A percentile compares a stretch with the other conserved stretches of the same genome.
Evolutionary conservation across 2,329 filamentous ascomycete genomes (phyloP).

Genomic region (Rasamsonia emersonii): DNA sequence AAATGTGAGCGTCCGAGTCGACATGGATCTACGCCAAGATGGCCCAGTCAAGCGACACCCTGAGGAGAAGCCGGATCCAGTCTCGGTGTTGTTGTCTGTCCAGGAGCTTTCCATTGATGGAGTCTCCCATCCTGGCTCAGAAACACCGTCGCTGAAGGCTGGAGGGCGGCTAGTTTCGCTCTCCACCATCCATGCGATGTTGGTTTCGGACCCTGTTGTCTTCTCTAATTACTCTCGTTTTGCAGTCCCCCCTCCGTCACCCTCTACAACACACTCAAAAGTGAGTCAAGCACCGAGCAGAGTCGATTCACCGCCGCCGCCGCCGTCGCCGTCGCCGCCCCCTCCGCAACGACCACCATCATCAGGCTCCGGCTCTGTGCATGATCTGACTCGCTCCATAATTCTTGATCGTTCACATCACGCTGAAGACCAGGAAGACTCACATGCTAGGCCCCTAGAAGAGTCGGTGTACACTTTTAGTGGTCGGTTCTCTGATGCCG

Average conservation of each 20-base stretch:
- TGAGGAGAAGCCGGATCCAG: slow-evolving; percentile 27
- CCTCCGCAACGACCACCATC: slow-evolving; percentile 16
- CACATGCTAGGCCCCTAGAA: slow-evolving; percentile 15
- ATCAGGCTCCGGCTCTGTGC: slow-evolving; percentile 15
- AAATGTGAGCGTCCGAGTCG: slow-evolving; percentile 45
- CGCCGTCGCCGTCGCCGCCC: slow-evolving; percentile 19
- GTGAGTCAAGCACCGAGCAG: slow-evolving; percentile 20
- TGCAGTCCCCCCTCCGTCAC: slow-evolving; percentile 22
- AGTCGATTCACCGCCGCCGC: slow-evolving; percentile 16
- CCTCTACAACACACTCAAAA: slow-evolving; percentile 25
- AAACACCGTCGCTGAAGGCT: not conserved
- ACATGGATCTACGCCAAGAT: slow-evolving; percentile 38
- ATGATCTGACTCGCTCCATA: slow-evolving; percentile 30
- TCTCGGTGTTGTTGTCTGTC: slow-evolving; percentile 27
- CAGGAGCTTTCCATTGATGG: slow-evolving; percentile 26
- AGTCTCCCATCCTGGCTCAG: slow-evolving; percentile 14
- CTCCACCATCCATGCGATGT: slow-evolving; percentile 35
- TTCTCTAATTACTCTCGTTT: slow-evolving; percentile 39
- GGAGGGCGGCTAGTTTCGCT: slow-evolving; percentile 25
- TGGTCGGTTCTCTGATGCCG: slow-evolving; percentile 35
- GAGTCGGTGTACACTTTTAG: slow-evolving; percentile 26
- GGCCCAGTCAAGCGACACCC: slow-evolving; percentile 24
- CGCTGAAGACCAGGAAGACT: slow-evolving; percentile 1
- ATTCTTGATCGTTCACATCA: slow-evolving; percentile 25
- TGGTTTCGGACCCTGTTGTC: slow-evolving; percentile 41